These are phyloP conservation scores for Purshia tridentata DNA, from an alignment of 306 rosid genomes.

Conservation along the genomic window DNA sequence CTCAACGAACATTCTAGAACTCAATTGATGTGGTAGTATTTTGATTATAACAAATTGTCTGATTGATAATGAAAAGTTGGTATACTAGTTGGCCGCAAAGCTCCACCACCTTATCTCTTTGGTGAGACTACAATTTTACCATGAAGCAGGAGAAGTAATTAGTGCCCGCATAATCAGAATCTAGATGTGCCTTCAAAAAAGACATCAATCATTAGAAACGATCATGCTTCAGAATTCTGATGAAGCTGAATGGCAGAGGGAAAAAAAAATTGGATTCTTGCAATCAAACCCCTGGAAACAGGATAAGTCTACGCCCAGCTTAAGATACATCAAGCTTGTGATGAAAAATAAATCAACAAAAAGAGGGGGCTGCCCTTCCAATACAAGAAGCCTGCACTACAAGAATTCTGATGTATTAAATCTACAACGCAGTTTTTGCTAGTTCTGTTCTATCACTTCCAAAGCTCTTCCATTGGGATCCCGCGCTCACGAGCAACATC, in stretches of 20 bases:
- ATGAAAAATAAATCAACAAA: constrained; percentile 14
- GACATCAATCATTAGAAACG: not conserved
- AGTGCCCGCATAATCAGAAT: too few relatives aligned
- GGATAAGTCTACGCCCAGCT: constrained; percentile 25
- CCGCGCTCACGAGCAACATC: constrained; percentile 86
- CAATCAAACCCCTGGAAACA: constrained; percentile 5
- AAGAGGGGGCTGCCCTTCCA: constrained; percentile 6
- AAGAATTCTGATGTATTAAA: constrained; percentile 28
- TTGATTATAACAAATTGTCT: too few relatives aligned
- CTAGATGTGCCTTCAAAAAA: not conserved
- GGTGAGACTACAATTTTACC: too few relatives aligned
- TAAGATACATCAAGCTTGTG: constrained; percentile 20
- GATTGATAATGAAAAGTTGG: too few relatives aligned
- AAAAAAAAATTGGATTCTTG: constrained; percentile 3
- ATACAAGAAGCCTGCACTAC: constrained; percentile 34
- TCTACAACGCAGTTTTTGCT: constrained; percentile 28
- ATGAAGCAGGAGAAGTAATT: too few relatives aligned
- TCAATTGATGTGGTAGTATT: too few relatives aligned
- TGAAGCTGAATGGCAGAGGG: constrained; percentile 9
- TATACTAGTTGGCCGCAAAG: too few relatives aligned
- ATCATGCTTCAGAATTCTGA: not conserved
- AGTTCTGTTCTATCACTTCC: constrained; percentile 50
- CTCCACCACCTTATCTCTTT: too few relatives aligned
- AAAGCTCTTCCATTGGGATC: constrained; percentile 95
- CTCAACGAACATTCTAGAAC: too few relatives aligned